phyloP scores from a whole-genome alignment of 176 grass and related monocot species.

The Triticum turgidum region DNA sequence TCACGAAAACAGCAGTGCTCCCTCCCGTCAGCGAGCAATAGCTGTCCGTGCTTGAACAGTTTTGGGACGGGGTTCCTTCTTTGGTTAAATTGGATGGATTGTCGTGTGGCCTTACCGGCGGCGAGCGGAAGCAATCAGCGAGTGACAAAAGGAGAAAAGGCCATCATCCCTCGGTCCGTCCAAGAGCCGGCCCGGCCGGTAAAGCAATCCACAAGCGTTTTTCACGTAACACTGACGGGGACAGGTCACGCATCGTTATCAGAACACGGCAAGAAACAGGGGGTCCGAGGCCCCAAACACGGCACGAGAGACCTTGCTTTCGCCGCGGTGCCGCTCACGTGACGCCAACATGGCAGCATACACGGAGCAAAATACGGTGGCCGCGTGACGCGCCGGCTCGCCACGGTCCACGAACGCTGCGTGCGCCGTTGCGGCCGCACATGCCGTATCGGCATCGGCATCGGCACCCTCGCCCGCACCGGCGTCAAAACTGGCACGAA shows the following conservation, averaged over 20 bases:
- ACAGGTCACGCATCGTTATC: slow-evolving; percentile 25
- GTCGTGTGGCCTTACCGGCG: not conserved
- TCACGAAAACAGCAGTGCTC: not conserved
- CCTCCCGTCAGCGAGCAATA: not conserved
- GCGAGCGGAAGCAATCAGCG: not conserved
- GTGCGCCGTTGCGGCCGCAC: slow-evolving; percentile 19
- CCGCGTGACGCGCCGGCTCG: slow-evolving; percentile 24
- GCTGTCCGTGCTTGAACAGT: not conserved
- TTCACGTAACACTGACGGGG: not conserved
- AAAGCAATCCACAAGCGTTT: slow-evolving; percentile 9
- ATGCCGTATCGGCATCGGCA: slow-evolving; percentile 20
- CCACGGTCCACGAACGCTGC: not conserved
- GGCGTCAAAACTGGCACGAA: slow-evolving; percentile 25
- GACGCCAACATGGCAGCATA: slow-evolving; percentile 15
- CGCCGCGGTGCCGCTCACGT: not conserved
- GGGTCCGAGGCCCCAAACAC: not conserved
- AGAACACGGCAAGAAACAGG: slow-evolving; percentile 15
- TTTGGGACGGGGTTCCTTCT: not conserved
- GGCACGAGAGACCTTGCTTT: slow-evolving; percentile 24
- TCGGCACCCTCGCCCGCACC: not conserved
- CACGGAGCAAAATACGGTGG: too few species aligned
- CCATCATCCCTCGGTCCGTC: not conserved
- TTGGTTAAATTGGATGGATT: not conserved
- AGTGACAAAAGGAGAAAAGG: not conserved
- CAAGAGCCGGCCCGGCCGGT: not conserved